Base-by-base conservation (phyloP, 2,329 filamentous ascomycete genomes). In the Thermothelomyces thermophilus region DNA sequence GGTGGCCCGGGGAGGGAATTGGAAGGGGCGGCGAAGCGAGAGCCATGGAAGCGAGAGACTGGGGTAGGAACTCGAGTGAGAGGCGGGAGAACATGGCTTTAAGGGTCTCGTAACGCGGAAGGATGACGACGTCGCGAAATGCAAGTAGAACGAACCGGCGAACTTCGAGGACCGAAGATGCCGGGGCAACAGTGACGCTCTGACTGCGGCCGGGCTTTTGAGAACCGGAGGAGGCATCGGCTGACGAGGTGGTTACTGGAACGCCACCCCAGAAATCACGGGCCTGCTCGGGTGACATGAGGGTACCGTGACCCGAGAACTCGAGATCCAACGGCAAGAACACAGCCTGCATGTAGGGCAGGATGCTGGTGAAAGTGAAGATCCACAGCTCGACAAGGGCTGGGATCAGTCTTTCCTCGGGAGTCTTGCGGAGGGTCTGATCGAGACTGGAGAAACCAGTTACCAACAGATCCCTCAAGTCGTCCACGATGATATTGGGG, bases 301-400 rank as follows among this genome's bases (percentile, higher is more conserved):
- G 78, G 0, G 81, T 74, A 14, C 93, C 93, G 41, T 79, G 79
- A 5, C 91, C 93, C 46, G 88, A 84, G 64, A 98, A 95, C 64
- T 98, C 93, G 10, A 95, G 79, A 62, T 98, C 93, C 1, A 98
- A 72, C 0, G 90, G 93, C 1, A 98, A 72, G 63, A 98, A 96
- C 1, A 96, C 90, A 1, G 91, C 90, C 70, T 97, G 91, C 60
- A 98, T 83, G 63, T 95, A 97, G 0, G 93, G 93, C 5, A 97
- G 70, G 33, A 97, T 87, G 6, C 81, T 86, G 2, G 89, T 91
- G 62, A 96, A 96, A 0, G 93, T 90, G 41, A 93, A 83, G 52
- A 94, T 80, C 93, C 93, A 98, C 63, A 96, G 83, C 64, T 95
- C 89, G 2, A 96, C 91, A 1, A 98, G 74, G 49, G 89, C 83